Conservation (phyloP, 306 rosid species). For the Pyrus pyrifolia region DNA sequence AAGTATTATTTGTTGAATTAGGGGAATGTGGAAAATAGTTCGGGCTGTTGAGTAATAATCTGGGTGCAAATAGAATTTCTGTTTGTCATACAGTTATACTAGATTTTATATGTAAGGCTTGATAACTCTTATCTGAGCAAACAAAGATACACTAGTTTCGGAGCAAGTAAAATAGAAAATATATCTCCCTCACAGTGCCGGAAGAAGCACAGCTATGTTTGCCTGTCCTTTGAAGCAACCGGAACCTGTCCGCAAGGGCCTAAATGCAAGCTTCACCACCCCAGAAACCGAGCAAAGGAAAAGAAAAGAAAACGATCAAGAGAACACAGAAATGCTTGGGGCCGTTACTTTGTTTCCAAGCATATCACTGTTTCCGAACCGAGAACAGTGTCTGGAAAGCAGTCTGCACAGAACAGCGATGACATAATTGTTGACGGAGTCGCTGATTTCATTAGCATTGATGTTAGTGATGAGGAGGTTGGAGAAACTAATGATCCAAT, state of each 20-base stretch:
- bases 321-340: slow-evolving; percentile 36
- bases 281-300: slow-evolving; percentile 48
- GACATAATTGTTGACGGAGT: slow-evolving; percentile 20
- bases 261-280: slow-evolving; percentile 91
- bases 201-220: slow-evolving; percentile 89
- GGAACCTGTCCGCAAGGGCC: slow-evolving; percentile 62
- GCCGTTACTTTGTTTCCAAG: slow-evolving; percentile 67
- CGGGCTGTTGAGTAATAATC: neutral
- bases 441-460: slow-evolving; percentile 52
- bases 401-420: slow-evolving; percentile 10
- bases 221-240: slow-evolving; percentile 73
- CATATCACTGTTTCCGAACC: slow-evolving; percentile 26
- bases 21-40: neutral
- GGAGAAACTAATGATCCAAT: slow-evolving; percentile 26
- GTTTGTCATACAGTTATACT: neutral
- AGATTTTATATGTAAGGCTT: slow-evolving; percentile 2
- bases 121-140: neutral
- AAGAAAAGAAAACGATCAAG: slow-evolving; percentile 69
- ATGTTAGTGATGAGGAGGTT: slow-evolving; percentile 29
- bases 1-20: neutral
- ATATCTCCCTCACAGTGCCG: slow-evolving; percentile 61
- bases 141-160: slow-evolving; percentile 22
- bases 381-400: slow-evolving; percentile 24
- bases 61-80: neutral
- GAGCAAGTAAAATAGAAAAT: slow-evolving; percentile 22